Percentiles rank a stretch among this genome's conserved stretches.
These are phyloP conservation scores for Theobroma grandiflorum DNA, from an alignment of 441 rosid species.

Conservation along the genomic window DNA sequence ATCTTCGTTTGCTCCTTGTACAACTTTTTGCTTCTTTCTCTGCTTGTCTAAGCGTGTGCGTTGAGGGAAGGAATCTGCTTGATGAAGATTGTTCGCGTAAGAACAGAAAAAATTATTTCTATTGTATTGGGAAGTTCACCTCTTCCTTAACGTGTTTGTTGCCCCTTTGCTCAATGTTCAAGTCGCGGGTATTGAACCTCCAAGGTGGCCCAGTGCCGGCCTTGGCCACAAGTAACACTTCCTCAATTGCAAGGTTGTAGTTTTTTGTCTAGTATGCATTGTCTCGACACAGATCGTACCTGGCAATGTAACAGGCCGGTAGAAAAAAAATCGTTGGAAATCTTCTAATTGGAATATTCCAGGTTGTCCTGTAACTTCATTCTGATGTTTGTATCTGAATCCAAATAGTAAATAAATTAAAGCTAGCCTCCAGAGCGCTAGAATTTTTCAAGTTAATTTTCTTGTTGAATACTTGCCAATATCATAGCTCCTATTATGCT, in stretches of 20 bases:
- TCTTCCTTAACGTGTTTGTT: background rate
- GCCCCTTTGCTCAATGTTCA: background rate
- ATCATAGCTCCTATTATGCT: background rate
- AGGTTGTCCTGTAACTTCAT: background rate
- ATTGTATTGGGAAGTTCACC: background rate
- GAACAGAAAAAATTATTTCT: background rate
- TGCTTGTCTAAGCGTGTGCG: background rate
- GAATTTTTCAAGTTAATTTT: background rate
- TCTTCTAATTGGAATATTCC: background rate
- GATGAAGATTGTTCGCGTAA: background rate
- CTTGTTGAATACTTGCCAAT: background rate
- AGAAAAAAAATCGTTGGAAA: background rate
- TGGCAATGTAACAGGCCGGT: conserved; percentile 12
- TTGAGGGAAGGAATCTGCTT: background rate
- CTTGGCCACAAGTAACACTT: background rate
- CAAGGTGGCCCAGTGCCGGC: conserved; percentile 26
- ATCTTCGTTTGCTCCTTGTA: background rate
- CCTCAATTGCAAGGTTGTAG: background rate
- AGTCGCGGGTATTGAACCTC: background rate
- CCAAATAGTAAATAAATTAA: background rate
- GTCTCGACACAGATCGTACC: background rate
- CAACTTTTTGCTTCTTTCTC: background rate
- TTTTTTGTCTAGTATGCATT: background rate
- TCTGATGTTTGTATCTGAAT: background rate
- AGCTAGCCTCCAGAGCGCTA: background rate